Evolutionary conservation across 2,329 filamentous ascomycete genomes (phyloP), one percentile per base, ranked within the genome.

Genomic region (Paraphaeosphaeria minitans): DNA sequence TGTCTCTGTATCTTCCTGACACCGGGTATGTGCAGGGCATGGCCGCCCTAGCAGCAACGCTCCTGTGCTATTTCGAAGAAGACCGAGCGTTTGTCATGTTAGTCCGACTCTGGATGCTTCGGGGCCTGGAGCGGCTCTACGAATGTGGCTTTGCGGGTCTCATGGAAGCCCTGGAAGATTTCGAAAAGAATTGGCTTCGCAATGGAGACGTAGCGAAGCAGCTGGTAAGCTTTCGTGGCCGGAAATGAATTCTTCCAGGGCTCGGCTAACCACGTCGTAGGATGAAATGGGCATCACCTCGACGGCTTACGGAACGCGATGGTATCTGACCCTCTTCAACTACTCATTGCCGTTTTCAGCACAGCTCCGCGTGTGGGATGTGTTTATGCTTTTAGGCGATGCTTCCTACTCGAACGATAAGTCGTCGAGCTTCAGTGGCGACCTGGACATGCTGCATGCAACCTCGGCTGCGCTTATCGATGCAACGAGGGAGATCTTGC

Each of bases 291-390:
- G 84, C 62, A 95, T 99, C 66, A 87, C 92, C 43, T 87, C 92
- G 19, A 97, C 93, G 1, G 89, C 93, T n/a, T 99, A 97, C 73
- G 95, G 93, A 33, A 98, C 94, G 4, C 85, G 93, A 53, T 99
- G 95, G 95, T 99, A 99, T 74, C 83, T 99, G 53, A 99, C 95
- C 1, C 83, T 99, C 9, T 99, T 99, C 84, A 98, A 98, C 78
- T 90, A 98, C 71, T 96, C 92, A 16, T 91, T 99, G 53, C 95
- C 95, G 0, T 99, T 98, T 70, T 85, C 92, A 0, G 93, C 94
- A 3, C 95, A 98, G 77, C 87, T 99, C 37, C 90, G 95, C 50
- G 90, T 99, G 16, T 99, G 95, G 95, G 95, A 99, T 73, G 91
- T 97, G 1, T 98, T 98, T 78, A 92, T 99, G 85, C 86, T 99